Evolutionary conservation across 2,329 filamentous ascomycete species (phyloP).

Genomic region (Colletotrichum truncatum): DNA sequence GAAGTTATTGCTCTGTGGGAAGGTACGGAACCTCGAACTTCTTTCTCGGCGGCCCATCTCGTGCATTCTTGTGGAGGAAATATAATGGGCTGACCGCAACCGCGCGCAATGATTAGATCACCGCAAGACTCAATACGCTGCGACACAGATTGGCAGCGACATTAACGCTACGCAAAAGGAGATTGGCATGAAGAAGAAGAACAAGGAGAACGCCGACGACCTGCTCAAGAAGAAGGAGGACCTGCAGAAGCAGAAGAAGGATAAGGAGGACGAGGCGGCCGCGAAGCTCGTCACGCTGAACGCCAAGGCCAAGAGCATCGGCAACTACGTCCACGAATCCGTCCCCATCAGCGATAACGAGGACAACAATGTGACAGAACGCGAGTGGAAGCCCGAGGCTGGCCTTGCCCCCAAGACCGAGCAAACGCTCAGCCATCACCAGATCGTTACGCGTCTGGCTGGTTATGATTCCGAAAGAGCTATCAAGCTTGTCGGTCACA

Average conservation of each 20-base stretch:
- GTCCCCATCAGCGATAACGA: slow-evolving; percentile 85
- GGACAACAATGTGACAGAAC: slow-evolving; percentile 83
- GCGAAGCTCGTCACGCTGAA: slow-evolving; percentile 72
- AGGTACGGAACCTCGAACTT: slow-evolving; percentile 1
- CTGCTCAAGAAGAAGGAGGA: slow-evolving; percentile 81
- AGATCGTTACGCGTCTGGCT: slow-evolving; percentile 87
- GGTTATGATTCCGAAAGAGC: slow-evolving; percentile 94
- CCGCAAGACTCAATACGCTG: slow-evolving; percentile 73
- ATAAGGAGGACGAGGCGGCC: slow-evolving; percentile 75
- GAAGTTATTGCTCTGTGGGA: slow-evolving; percentile 83
- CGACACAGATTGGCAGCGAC: slow-evolving; percentile 81
- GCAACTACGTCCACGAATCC: slow-evolving; percentile 90
- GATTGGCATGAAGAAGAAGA: slow-evolving; percentile 93
- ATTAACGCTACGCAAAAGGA: slow-evolving; percentile 92
- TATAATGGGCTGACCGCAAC: not conserved
- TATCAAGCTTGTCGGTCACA: slow-evolving; percentile 92
- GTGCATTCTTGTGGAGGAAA: not conserved
- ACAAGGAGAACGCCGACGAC: slow-evolving; percentile 87
- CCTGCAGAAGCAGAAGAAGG: slow-evolving; percentile 84
- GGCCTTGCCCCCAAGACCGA: slow-evolving; percentile 73
- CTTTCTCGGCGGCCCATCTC: no score
- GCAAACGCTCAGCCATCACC: slow-evolving; percentile 88
- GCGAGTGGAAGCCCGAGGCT: slow-evolving; percentile 83
- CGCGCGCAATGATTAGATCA: slow-evolving; percentile 11
- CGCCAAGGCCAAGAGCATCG: slow-evolving; percentile 83